These are phyloP conservation scores for Colletotrichum noveboracense DNA, from an alignment of 2,329 filamentous ascomycete species.

Conservation along the genomic window DNA sequence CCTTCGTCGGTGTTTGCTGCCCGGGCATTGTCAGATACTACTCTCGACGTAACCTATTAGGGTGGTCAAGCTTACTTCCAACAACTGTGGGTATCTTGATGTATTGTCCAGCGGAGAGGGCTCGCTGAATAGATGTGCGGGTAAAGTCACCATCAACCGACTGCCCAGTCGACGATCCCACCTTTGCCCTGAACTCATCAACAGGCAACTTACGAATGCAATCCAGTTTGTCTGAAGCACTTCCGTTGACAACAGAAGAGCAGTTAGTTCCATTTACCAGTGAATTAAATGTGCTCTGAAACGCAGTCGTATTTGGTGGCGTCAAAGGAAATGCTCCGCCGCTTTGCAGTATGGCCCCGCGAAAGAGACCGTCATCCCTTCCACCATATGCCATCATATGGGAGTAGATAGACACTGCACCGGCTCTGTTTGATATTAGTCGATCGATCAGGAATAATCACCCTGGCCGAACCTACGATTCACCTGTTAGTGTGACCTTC, in stretches of 20 bases:
- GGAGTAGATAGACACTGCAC: neutral
- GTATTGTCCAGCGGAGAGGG: conserved; percentile 63
- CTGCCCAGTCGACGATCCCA: conserved; percentile 30
- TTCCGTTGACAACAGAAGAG: neutral
- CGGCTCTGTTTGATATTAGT: neutral
- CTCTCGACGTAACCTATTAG: neutral
- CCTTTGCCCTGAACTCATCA: conserved; percentile 28
- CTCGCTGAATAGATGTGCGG: conserved; percentile 44
- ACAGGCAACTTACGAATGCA: conserved; percentile 36
- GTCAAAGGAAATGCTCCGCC: conserved; percentile 33
- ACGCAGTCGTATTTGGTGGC: conserved; percentile 17
- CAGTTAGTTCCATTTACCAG: conserved; percentile 13
- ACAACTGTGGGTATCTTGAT: conserved; percentile 66
- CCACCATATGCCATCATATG: conserved; percentile 59
- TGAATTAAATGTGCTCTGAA: conserved; percentile 36
- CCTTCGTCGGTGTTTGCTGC: conserved; percentile 69
- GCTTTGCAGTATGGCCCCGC: conserved; percentile 54
- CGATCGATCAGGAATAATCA: fast-evolving
- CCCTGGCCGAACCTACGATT: conserved; percentile 26
- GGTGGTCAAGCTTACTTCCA: conserved; percentile 40
- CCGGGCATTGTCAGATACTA: neutral
- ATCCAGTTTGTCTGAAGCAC: conserved; percentile 24
- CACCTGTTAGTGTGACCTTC: conserved; percentile 58
- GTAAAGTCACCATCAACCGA: conserved; percentile 41
- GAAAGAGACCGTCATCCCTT: conserved; percentile 57